Base-by-base conservation (phyloP, 1,284 basidiomycete species). In the Porodaedalea pini region DNA sequence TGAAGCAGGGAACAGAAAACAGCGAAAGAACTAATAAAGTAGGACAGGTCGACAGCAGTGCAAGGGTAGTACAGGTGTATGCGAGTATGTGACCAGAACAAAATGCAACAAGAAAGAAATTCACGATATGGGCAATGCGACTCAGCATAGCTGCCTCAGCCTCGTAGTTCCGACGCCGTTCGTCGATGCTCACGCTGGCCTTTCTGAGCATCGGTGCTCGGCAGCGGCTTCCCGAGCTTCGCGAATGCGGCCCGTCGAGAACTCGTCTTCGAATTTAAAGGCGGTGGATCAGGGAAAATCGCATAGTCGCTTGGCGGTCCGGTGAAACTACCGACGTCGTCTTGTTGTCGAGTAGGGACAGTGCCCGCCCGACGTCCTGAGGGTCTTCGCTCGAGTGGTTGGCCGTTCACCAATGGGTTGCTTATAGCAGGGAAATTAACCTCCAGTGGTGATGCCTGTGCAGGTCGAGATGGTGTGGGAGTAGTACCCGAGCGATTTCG, bases 251-350 rank as follows among this genome's bases (percentile, higher is more conserved):
- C 77, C 62, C 88, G 79, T 32, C 86, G 82, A 55, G 75, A 77
- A 47, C 73, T 68, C n/a, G 75, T 70, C 23, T 75, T 69, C 21
- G 74, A 74, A n/a, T n/a, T n/a, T n/a, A n/a, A n/a, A 44, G 79
- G 76, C 13, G 83, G 82, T 41, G 86, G 88, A 54, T 85, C 85
- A 21, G 84, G 86, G 61, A 88, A 87, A 57, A 77, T 76, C 17
- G 87, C 82, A 70, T 85, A 88, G 59, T 86, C 83, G 55, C 77
- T 80, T 43, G 87, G 76, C 36, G 86, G 85, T 2, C 86, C 87
- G 13, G 73, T 76, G 61, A 77, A 86, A 51, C 68, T 41, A 79
- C 81, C 62, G 54, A 51, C 8, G 59, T 37, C 63, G 61, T 31
- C 64, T 61, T 56, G 61, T 62, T 47, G 64, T 65, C 36, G 67